Conservation (phyloP, 148 eudicot species). For the Rhododendron ferrugineum region DNA sequence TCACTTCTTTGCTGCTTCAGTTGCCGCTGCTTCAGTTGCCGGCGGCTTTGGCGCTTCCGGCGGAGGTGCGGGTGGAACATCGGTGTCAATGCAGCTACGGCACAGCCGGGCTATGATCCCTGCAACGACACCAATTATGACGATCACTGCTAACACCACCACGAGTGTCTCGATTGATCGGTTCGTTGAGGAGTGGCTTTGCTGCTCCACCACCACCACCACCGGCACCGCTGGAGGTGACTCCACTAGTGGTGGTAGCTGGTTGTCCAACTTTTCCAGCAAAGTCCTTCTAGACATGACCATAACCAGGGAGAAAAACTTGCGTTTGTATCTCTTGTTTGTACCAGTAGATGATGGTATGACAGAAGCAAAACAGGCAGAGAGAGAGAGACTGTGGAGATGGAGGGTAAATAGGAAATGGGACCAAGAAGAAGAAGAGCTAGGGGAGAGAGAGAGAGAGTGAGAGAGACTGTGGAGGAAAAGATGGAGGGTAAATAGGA, state of each 20-base stretch:
- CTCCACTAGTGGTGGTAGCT: constrained; percentile 45
- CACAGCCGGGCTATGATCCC: constrained; percentile 71
- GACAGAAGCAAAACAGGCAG: background rate
- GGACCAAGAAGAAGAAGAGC: background rate
- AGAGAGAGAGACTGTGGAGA: background rate
- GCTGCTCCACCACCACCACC: constrained; percentile 15
- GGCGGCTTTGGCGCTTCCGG: constrained; percentile 25
- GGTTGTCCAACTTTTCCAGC: constrained; percentile 22
- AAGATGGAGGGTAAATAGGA: background rate
- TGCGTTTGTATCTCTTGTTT: background rate
- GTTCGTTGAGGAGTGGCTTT: constrained; percentile 27
- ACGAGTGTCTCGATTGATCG: constrained; percentile 68
- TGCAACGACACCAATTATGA: constrained; percentile 53
- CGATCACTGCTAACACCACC: constrained; percentile 76
- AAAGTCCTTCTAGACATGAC: constrained; percentile 11
- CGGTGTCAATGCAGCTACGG: constrained; percentile 63
- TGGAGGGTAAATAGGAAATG: too few species aligned
- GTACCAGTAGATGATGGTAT: background rate
- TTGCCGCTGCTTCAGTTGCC: constrained; percentile 28
- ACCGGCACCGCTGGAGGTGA: constrained; percentile 26
- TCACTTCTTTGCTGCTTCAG: constrained; percentile 37
- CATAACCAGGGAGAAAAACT: background rate
- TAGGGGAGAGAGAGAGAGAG: too few species aligned
- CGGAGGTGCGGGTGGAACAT: constrained; percentile 36
- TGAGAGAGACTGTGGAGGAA: background rate